phyloP scores from a whole-genome alignment of 2,329 filamentous ascomycete genomes.

The Cryphonectria nitschkei region DNA sequence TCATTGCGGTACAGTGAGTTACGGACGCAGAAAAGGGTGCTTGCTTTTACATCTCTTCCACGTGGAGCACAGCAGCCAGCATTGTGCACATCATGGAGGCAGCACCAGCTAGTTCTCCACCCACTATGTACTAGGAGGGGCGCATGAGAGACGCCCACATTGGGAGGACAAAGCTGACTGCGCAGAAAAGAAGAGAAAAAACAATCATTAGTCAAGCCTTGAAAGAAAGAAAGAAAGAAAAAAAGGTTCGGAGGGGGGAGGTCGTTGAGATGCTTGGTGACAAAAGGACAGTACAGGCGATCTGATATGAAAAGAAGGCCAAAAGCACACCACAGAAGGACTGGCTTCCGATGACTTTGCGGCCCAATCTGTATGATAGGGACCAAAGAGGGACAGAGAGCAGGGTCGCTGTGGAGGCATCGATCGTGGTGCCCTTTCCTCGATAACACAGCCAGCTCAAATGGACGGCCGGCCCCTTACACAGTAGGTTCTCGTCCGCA shows the following conservation, averaged over 20 bases:
- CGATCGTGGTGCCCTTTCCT: conserved; percentile 50
- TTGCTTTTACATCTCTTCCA: conserved; percentile 32
- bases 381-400: conserved; percentile 51
- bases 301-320: conserved; percentile 30
- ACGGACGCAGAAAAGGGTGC: no score
- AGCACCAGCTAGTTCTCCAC: conserved; percentile 45
- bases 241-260: no score
- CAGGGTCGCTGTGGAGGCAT: conserved; percentile 46
- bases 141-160: conserved; percentile 44
- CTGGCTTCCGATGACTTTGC: conserved; percentile 50
- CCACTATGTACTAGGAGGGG: conserved; percentile 46
- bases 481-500: conserved; percentile 45
- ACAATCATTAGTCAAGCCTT: not conserved
- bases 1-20: not conserved
- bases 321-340: conserved; percentile 33
- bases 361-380: conserved; percentile 51
- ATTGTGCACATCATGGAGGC: conserved; percentile 51
- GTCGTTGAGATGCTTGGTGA: conserved; percentile 18
- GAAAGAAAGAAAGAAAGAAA: no score
- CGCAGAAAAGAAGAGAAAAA: not conserved
- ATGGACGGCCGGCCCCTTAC: conserved; percentile 55
- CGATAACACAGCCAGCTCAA: conserved; percentile 53
- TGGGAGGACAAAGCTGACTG: conserved; percentile 42
- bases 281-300: conserved; percentile 28
- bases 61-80: conserved; percentile 47